Evolutionary conservation across 192 early-diverging fungal genomes (phyloP).

Genomic region (Coemansia sp.): DNA sequence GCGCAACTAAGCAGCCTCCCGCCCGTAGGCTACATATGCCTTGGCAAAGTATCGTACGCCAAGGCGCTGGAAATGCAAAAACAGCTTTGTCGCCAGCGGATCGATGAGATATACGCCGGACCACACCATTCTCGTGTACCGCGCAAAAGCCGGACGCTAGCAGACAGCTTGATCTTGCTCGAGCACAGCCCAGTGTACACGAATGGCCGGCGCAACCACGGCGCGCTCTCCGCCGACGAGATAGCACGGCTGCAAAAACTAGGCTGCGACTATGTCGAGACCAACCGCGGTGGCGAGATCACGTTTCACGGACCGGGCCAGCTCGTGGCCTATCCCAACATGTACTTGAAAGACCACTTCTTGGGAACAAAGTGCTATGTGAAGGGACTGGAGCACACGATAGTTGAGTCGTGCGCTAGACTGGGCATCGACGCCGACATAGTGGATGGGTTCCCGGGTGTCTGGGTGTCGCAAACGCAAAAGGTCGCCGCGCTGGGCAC

Average conservation of each 20-base stretch:
- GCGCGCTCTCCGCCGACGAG: constrained; percentile 57
- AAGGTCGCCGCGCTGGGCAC: constrained; percentile 97
- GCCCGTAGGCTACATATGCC: constrained; percentile 49
- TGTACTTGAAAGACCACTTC: constrained; percentile 74
- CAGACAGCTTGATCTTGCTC: constrained; percentile 67
- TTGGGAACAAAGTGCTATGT: constrained; percentile 81
- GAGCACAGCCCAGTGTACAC: constrained; percentile 94
- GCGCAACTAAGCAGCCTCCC: constrained; percentile 35
- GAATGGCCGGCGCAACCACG: constrained; percentile 81
- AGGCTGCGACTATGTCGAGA: constrained; percentile 71
- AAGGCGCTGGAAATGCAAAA: constrained; percentile 65
- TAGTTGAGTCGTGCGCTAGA: constrained; percentile 73
- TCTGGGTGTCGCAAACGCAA: constrained; percentile 82
- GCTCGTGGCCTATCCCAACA: constrained; percentile 94
- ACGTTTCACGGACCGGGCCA: constrained; percentile 99
- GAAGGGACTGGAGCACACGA: constrained; percentile 69
- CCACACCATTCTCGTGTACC: neutral
- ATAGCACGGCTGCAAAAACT: constrained; percentile 56
- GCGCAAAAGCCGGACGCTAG: neutral
- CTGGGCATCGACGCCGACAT: constrained; percentile 66
- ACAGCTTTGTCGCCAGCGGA: constrained; percentile 59
- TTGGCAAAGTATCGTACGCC: constrained; percentile 60
- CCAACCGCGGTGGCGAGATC: constrained; percentile 87
- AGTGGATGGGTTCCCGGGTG: constrained; percentile 80
- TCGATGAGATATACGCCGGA: constrained; percentile 40